phyloP scores from a whole-genome alignment of 768 basidiomycete species.

The Boletus sensibilis region DNA sequence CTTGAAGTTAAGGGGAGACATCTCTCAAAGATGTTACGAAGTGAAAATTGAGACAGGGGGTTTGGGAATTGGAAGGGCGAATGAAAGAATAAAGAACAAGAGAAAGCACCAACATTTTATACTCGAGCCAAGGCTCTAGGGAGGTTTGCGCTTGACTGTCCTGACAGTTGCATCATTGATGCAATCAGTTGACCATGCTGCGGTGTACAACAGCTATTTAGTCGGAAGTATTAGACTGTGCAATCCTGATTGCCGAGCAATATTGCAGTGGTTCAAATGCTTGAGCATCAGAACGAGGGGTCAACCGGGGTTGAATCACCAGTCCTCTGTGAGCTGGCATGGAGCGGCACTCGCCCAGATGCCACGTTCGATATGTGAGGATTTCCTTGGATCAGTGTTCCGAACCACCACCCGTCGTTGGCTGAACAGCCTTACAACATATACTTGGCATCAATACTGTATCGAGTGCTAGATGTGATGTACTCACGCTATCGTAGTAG shows the following conservation, averaged over 20 bases:
- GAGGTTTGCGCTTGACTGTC: neutral
- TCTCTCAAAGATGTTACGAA: conserved; percentile 18
- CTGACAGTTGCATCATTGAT: neutral
- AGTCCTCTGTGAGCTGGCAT: neutral
- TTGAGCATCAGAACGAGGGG: neutral
- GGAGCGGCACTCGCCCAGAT: no score
- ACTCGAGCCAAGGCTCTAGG: neutral
- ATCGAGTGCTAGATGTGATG: neutral
- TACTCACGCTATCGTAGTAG: no score
- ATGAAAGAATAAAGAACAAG: neutral
- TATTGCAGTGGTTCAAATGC: neutral
- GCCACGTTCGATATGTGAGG: neutral
- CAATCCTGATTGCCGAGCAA: no score
- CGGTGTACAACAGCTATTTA: neutral
- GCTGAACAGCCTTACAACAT: neutral
- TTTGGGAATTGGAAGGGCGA: neutral
- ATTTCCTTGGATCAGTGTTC: neutral
- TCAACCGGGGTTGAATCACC: neutral
- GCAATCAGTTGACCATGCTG: neutral
- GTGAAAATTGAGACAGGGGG: neutral
- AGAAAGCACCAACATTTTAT: neutral
- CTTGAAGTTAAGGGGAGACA: conserved; percentile 20
- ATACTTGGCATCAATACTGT: neutral
- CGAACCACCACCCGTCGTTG: no score
- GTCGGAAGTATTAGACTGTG: no score